Evolutionary conservation across 1,284 basidiomycete species (phyloP).

Genomic region (Rhodotorula sp.): DNA sequence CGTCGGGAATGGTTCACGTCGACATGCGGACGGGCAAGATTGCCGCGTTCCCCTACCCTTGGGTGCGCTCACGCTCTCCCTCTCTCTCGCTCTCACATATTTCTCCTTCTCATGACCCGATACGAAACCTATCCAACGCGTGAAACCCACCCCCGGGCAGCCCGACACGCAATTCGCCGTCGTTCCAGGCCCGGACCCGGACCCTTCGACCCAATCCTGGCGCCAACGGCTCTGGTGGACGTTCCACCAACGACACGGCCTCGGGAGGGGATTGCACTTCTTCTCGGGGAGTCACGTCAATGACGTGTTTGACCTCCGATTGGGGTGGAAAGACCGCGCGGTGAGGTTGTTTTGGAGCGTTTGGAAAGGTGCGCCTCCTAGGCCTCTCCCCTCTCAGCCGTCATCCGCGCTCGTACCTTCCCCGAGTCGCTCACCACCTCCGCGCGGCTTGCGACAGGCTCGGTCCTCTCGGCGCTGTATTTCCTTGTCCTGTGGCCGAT

Average conservation of each 20-base stretch:
- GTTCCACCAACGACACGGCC: slow-evolving; percentile 40
- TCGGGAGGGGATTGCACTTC: slow-evolving; percentile 42
- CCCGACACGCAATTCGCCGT: slow-evolving; percentile 38
- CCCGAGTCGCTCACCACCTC: slow-evolving; percentile 11
- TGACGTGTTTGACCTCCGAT: slow-evolving; percentile 45
- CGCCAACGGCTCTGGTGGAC: slow-evolving; percentile 33
- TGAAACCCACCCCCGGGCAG: background rate
- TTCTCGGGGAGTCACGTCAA: slow-evolving; percentile 48
- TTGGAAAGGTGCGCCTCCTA: slow-evolving; percentile 44
- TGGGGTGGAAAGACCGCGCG: slow-evolving; percentile 39
- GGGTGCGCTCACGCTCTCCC: slow-evolving; percentile 20
- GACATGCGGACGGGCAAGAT: slow-evolving; percentile 42
- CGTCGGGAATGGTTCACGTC: slow-evolving; percentile 42
- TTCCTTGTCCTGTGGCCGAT: slow-evolving; percentile 50
- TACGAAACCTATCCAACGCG: fast-evolving
- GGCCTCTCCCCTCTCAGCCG: no score
- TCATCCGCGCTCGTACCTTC: slow-evolving; percentile 13
- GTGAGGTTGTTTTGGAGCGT: slow-evolving; percentile 45
- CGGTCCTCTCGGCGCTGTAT: slow-evolving; percentile 49
- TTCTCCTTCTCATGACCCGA: background rate
- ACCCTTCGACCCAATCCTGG: slow-evolving; percentile 20
- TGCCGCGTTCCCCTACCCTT: slow-evolving; percentile 41
- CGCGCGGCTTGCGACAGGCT: slow-evolving; percentile 41
- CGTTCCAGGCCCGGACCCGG: slow-evolving; percentile 23
- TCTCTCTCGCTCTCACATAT: background rate